Conservation (phyloP, 177 flowering plant species). For the Vitis hybrid region DNA sequence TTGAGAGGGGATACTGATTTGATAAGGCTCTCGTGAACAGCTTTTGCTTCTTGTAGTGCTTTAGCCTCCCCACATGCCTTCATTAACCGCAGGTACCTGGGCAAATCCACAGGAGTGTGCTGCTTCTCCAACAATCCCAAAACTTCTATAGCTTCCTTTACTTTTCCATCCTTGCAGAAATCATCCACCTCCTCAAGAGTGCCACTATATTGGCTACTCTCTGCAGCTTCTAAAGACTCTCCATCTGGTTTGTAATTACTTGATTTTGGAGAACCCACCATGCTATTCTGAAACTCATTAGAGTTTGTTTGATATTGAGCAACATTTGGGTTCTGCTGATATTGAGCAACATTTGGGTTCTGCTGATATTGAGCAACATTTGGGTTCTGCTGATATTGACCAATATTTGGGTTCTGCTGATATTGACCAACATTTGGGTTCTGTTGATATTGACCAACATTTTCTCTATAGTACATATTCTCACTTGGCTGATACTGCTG, state of each 20-base stretch:
- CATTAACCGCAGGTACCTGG: slow-evolving; percentile 33
- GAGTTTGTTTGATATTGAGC: not conserved
- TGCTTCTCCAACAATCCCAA: slow-evolving; percentile 32
- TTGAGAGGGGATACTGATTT: slow-evolving; percentile 23
- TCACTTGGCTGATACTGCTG: slow-evolving; percentile 5
- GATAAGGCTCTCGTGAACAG: slow-evolving; percentile 35
- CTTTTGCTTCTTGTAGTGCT: slow-evolving; percentile 46
- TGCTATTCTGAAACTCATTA: slow-evolving; percentile 3
- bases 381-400: slow-evolving; percentile 12
- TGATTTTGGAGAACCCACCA: slow-evolving; percentile 3
- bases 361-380: slow-evolving; percentile 9
- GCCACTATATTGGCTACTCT: slow-evolving; percentile 14
- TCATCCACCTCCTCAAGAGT: slow-evolving; percentile 43
- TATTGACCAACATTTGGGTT: slow-evolving; percentile 7
- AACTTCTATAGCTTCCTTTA: slow-evolving; percentile 45
- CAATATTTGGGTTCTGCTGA: not conserved
- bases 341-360: not conserved
- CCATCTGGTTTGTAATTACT: slow-evolving; percentile 1
- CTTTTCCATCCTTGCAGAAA: slow-evolving; percentile 35
- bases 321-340: slow-evolving; percentile 5
- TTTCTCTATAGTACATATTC: not conserved
- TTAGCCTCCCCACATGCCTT: slow-evolving; percentile 45
- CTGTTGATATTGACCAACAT: not conserved
- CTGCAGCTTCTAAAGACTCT: slow-evolving; percentile 18
- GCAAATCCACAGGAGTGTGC: slow-evolving; percentile 31